Evolutionary conservation across 805 yeast species (phyloP).

Genomic region (Metschnikowia borealis): DNA sequence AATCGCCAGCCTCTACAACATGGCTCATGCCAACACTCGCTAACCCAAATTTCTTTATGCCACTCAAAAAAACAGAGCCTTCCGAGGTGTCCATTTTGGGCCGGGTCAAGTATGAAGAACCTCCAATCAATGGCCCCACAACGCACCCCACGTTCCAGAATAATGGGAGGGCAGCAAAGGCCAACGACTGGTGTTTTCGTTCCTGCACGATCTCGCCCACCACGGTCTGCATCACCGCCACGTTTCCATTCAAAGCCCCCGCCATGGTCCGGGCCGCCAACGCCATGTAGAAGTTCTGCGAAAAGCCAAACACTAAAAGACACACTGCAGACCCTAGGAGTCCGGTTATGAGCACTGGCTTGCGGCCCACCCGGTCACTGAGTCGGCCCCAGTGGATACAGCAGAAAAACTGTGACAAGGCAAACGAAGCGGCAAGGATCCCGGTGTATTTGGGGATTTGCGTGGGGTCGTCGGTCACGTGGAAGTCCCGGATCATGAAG

Average conservation of each 20-base stretch:
- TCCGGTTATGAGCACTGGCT: conserved; percentile 25
- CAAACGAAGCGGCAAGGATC: conserved; percentile 18
- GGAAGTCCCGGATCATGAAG: conserved; percentile 20
- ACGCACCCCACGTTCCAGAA: conserved; percentile 31
- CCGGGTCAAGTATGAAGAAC: conserved; percentile 26
- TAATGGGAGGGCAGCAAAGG: conserved; percentile 29
- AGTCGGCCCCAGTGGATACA: conserved; percentile 29
- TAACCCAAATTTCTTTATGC: too few species aligned
- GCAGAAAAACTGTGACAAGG: conserved; percentile 19
- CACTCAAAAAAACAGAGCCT: too few species aligned
- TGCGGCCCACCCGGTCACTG: conserved; percentile 28
- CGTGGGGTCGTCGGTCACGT: conserved; percentile 16
- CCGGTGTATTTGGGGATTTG: conserved; percentile 19
- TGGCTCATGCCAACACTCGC: too few species aligned
- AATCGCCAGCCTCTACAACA: background rate
- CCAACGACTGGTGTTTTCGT: conserved; percentile 28
- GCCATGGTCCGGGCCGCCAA: conserved; percentile 25
- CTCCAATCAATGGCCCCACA: conserved; percentile 32
- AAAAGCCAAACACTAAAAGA: conserved; percentile 27
- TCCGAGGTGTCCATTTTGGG: conserved; percentile 15
- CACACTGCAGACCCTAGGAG: conserved; percentile 25
- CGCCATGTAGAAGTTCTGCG: conserved; percentile 27
- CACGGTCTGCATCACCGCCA: conserved; percentile 29
- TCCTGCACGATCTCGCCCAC: conserved; percentile 32
- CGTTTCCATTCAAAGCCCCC: conserved; percentile 30